These are phyloP conservation scores for Candida ascalaphidarum DNA, from an alignment of 805 yeast species.

Conservation along the genomic window DNA sequence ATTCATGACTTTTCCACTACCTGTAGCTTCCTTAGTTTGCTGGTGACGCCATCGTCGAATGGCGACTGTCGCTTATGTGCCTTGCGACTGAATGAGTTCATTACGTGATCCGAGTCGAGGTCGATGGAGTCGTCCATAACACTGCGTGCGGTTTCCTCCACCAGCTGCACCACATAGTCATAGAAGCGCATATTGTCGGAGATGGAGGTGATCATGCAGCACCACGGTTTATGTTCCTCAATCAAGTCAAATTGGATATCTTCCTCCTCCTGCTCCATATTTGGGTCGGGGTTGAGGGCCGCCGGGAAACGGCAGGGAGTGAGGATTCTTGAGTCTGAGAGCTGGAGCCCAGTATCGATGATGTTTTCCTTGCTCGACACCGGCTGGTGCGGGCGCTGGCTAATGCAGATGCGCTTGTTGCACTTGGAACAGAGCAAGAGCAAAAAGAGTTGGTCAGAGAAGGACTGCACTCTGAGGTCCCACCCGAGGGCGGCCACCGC, in stretches of 20 bases:
- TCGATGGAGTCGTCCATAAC: constrained; percentile 5
- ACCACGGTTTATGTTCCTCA: constrained; percentile 29
- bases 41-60: no score
- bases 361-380: constrained; percentile 1
- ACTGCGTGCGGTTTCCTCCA: constrained; percentile 10
- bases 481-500: constrained; percentile 30
- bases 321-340: constrained; percentile 15
- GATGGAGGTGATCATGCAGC: constrained; percentile 13
- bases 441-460: constrained; percentile 16
- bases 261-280: constrained; percentile 5
- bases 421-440: constrained; percentile 28
- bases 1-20: neutral
- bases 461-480: constrained; percentile 24
- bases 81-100: no score
- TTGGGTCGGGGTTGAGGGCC: constrained; percentile 3
- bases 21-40: neutral
- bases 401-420: constrained; percentile 24
- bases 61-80: no score
- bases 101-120: no score
- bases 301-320: constrained; percentile 24
- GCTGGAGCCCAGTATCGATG: constrained; percentile 3
- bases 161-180: constrained; percentile 15
- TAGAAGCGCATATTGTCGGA: constrained; percentile 4
- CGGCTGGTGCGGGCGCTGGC: constrained; percentile 4
- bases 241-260: constrained; percentile 9